Evolutionary conservation across 2,329 filamentous ascomycete species (phyloP), one percentile per base, ranked within the genome.

Genomic region (Colletotrichum costaricense): DNA sequence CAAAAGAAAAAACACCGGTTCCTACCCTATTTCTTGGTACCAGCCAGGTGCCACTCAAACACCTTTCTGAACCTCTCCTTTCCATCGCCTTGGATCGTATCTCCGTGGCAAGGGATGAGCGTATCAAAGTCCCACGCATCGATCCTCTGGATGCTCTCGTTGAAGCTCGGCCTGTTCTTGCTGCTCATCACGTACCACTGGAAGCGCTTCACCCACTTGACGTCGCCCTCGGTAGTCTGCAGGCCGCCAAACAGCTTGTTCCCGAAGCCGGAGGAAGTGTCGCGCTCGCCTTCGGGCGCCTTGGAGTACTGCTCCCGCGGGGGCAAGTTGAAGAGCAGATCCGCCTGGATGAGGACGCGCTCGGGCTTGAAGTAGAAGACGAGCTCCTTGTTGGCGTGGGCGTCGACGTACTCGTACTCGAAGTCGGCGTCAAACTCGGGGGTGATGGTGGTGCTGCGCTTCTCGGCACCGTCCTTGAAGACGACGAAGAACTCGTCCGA

Each of bases 41-140:
- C 81, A n/a, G 79, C 85, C 79, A 97, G 81, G 85, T 97, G 94
- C 95, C 95, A 98, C 78, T 89, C 89, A 83, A 97, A 94, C 14
- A 97, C 87, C 81, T 93, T 94, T 78, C 88, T 85, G 76, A 96
- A 97, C 19, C 94, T 86, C 12, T 88, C 88, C 87, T 97, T 98
- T 11, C 89, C 95, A 75, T 86, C 82, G 2, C 85, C 86, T 81
- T 97, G 93, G 76, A 98, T 91, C 19, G 94, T 92, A 84, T 99
- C 97, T 9, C 97, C 97, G 83, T 99, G 97, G 81, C 96, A 98
- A 0, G 96, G 95, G 73, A 99, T 92, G 63, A 98, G 87, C 52
- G 92, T 92, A 76, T 93, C 90, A 80, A 98, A 98, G 72, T 96
- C 93, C 96, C 96, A 99, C 67, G 83, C 81, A 66, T 91, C 86